Evolutionary conservation across 108 stramenopile species (phyloP).

Genomic region (Fistulifera solaris): DNA sequence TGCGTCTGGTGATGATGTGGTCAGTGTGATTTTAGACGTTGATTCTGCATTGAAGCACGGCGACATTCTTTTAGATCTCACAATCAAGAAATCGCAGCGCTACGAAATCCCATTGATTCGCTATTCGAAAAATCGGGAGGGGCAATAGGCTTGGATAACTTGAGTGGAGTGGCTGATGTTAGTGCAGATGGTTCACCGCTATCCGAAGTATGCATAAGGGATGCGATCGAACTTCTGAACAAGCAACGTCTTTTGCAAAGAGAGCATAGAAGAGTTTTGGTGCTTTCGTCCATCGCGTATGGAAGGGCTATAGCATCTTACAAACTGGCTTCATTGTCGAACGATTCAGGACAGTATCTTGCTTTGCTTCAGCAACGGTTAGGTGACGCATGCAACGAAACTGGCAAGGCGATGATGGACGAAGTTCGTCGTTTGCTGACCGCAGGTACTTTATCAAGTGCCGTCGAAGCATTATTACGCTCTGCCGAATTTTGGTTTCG

Average conservation of each 20-base stretch:
- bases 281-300: constrained; percentile 64
- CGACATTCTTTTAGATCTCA: no score
- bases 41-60: constrained; percentile 21
- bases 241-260: constrained; percentile 51
- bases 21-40: constrained; percentile 44
- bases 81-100: not conserved
- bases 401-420: constrained; percentile 59
- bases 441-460: not conserved
- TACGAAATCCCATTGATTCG: not conserved
- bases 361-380: constrained; percentile 58
- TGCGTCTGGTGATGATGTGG: constrained; percentile 55
- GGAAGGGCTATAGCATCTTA: constrained; percentile 49
- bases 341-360: constrained; percentile 15
- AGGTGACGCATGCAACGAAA: constrained; percentile 84
- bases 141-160: constrained; percentile 5
- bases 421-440: constrained; percentile 41
- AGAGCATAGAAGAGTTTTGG: constrained; percentile 59
- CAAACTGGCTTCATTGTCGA: not conserved
- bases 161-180: constrained; percentile 11
- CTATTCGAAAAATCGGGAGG: not conserved
- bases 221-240: constrained; percentile 29
- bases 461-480: constrained; percentile 40
- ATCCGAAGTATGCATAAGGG: constrained; percentile 23
- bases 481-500: constrained; percentile 82
- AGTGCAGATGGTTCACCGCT: not conserved